Conservation (phyloP, 352 stramenopile genomes). For the Phytopythium kandeliae region DNA sequence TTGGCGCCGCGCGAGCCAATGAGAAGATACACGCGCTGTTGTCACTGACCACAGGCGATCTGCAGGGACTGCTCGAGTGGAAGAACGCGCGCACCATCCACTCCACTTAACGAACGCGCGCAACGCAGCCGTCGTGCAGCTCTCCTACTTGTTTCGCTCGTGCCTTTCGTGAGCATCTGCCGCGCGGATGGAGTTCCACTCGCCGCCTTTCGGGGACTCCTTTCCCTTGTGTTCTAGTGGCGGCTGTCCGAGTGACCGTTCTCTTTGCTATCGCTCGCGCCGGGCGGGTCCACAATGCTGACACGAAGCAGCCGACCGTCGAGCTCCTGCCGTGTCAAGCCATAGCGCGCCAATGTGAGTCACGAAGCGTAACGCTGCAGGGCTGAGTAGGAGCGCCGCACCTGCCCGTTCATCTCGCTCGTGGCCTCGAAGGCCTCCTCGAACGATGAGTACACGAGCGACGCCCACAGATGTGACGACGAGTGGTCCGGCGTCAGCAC, state of each 20-base stretch:
- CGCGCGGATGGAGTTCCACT: background rate
- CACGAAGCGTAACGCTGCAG: no score
- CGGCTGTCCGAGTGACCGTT: background rate
- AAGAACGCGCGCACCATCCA: conserved; percentile 68
- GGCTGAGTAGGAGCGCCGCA: background rate
- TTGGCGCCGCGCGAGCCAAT: conserved; percentile 64
- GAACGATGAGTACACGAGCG: conserved; percentile 57
- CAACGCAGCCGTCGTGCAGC: background rate
- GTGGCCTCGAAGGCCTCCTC: conserved; percentile 64
- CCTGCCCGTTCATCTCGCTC: conserved; percentile 78
- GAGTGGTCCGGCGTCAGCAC: conserved; percentile 56
- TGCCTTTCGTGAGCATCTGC: background rate
- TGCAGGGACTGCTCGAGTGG: conserved; percentile 66
- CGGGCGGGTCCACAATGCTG: conserved; percentile 59
- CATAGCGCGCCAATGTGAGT: background rate
- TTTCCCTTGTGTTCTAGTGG: background rate
- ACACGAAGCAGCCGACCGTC: conserved; percentile 72
- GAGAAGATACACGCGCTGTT: conserved; percentile 62
- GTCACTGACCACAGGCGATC: conserved; percentile 58
- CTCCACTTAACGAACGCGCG: conserved; percentile 4
- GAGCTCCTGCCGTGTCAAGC: conserved; percentile 29
- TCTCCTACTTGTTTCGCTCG: background rate
- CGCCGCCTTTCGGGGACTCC: background rate
- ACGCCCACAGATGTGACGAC: conserved; percentile 54
- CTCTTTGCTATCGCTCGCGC: background rate